A percentile compares a stretch with the other conserved stretches of the same genome.
Conservation (phyloP, 169 alveolate genomes). For the Plasmodium berghei region DNA sequence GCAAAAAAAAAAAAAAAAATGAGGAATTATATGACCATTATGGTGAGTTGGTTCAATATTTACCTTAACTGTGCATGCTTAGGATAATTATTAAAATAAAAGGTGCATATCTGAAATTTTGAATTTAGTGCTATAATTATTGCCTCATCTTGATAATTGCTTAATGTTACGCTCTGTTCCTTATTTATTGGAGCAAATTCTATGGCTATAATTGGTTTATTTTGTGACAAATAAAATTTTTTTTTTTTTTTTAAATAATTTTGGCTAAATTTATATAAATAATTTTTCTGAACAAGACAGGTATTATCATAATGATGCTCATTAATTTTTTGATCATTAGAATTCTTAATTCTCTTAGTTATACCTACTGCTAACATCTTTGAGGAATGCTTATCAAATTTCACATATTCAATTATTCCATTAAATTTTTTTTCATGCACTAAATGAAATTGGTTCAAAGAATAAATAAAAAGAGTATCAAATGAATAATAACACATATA, state of each 20-base stretch:
- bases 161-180: conserved; percentile 3
- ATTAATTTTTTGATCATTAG: background rate
- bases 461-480: conserved; percentile 36
- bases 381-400: conserved; percentile 27
- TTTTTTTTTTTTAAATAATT: conserved; percentile 39
- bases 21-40: too few species aligned
- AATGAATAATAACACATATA: conserved; percentile 35
- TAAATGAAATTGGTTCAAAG: conserved; percentile 46
- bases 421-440: conserved; percentile 29
- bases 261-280: conserved; percentile 36
- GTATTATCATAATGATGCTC: background rate
- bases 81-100: conserved; percentile 47
- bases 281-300: conserved; percentile 29
- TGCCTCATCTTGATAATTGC: conserved; percentile 15
- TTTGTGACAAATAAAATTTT: conserved; percentile 24
- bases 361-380: conserved; percentile 41
- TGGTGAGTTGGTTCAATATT: background rate
- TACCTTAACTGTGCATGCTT: conserved; percentile 19
- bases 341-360: conserved; percentile 12
- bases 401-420: conserved; percentile 50
- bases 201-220: conserved; percentile 41
- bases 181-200: conserved; percentile 60
- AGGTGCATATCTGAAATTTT: conserved; percentile 44
- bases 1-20: too few species aligned
- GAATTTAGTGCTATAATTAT: conserved; percentile 43